phyloP scores from a whole-genome alignment of 306 rosid genomes.

The Potentilla sterilis region DNA sequence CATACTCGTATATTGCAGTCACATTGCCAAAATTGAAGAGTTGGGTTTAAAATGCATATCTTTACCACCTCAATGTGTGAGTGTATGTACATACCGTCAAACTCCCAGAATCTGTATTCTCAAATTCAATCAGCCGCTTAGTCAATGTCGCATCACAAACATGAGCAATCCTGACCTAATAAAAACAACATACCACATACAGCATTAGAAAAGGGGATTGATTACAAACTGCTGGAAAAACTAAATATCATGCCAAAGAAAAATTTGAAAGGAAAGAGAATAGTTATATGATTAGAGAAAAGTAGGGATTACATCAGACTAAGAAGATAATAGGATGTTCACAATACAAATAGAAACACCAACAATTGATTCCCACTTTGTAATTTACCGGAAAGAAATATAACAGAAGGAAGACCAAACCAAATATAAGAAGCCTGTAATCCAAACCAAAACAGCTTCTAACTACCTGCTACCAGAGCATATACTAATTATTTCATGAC shows the following conservation, averaged over 20 bases:
- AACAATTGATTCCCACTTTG: not conserved
- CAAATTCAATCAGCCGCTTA: slow-evolving; percentile 82
- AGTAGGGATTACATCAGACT: not conserved
- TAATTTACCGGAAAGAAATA: not conserved
- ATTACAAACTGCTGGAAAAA: not conserved
- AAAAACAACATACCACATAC: slow-evolving; percentile 12
- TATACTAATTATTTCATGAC: not conserved
- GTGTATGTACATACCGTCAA: slow-evolving; percentile 55
- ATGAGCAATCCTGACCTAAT: slow-evolving; percentile 72
- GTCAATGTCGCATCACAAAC: slow-evolving; percentile 89
- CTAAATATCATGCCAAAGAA: not conserved
- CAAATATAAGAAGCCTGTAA: not conserved
- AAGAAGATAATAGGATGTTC: not conserved
- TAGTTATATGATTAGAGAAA: not conserved
- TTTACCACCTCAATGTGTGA: not conserved
- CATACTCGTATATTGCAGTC: slow-evolving; percentile 29
- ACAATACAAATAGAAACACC: not conserved
- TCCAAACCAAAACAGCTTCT: slow-evolving; percentile 17
- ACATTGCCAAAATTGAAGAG: not conserved
- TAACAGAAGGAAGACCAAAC: not conserved
- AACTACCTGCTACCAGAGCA: not conserved
- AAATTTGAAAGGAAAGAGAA: not conserved
- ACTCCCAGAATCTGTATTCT: slow-evolving; percentile 82
- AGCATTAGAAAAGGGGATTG: not conserved
- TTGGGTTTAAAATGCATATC: slow-evolving; percentile 1